Evolutionary conservation across 2,329 filamentous ascomycete species (phyloP).

Genomic region (Monosporascus sp.): DNA sequence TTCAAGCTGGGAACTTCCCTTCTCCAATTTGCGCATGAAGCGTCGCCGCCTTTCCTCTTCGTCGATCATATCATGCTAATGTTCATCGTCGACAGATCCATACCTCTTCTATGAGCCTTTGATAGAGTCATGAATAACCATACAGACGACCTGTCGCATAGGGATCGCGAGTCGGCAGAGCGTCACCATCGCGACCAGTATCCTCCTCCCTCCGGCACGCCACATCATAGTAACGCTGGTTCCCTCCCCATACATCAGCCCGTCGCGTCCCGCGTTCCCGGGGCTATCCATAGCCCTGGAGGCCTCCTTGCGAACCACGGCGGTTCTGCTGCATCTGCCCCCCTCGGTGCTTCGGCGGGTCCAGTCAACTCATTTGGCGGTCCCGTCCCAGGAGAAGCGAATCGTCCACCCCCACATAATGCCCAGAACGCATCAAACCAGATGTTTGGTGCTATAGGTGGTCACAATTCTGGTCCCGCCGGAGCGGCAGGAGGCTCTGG

Average conservation of each 20-base stretch:
- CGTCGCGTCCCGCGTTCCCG: constrained; percentile 73
- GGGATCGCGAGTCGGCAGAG: constrained; percentile 63
- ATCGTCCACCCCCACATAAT: constrained; percentile 46
- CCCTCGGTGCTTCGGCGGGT: constrained; percentile 47
- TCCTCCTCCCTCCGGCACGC: constrained; percentile 49
- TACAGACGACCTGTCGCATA: constrained; percentile 43
- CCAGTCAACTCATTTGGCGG: constrained; percentile 47
- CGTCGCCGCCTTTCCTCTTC: too few relatives aligned
- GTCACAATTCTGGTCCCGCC: constrained; percentile 15
- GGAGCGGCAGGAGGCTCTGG: constrained; percentile 50
- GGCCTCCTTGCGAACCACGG: constrained; percentile 75
- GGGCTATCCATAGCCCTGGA: constrained; percentile 86
- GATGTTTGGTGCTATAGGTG: constrained; percentile 41
- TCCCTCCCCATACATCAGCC: constrained; percentile 93
- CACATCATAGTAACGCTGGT: constrained; percentile 81
- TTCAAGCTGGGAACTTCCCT: too few relatives aligned
- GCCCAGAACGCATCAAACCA: constrained; percentile 44
- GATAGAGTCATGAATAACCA: constrained; percentile 26
- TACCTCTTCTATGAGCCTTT: background rate
- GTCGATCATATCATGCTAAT: too few relatives aligned
- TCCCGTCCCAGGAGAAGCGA: constrained; percentile 47
- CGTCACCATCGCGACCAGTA: constrained; percentile 58
- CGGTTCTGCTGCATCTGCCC: constrained; percentile 47
- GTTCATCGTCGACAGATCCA: background rate
- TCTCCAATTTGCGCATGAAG: too few relatives aligned